These are phyloP conservation scores for Lactifluus piperatus DNA, from an alignment of 768 basidiomycete genomes.

Conservation along the genomic window DNA sequence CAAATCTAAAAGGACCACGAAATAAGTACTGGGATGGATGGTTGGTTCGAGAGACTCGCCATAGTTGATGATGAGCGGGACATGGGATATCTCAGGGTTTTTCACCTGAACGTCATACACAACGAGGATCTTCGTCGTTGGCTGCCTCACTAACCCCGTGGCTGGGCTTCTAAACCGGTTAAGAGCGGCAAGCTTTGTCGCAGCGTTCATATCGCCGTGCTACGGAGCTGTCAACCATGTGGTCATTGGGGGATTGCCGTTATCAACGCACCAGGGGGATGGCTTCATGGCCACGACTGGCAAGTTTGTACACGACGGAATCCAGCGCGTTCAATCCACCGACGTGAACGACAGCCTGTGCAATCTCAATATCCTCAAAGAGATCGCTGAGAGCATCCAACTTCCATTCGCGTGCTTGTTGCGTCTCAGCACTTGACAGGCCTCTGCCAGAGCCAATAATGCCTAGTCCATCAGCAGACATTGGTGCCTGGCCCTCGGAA, in stretches of 20 bases:
- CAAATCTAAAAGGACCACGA: constrained; percentile 44
- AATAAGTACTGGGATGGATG: not conserved
- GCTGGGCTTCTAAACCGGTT: constrained; percentile 69
- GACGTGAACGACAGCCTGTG: constrained; percentile 79
- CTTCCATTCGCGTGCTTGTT: constrained; percentile 90
- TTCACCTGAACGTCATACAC: constrained; percentile 94
- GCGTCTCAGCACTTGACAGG: constrained; percentile 70
- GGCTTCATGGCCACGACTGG: constrained; percentile 77
- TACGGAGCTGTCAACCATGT: constrained; percentile 25
- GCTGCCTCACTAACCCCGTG: constrained; percentile 53
- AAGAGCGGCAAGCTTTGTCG: constrained; percentile 70
- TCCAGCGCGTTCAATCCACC: constrained; percentile 84
- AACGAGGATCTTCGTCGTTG: constrained; percentile 69
- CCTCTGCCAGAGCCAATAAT: constrained; percentile 92
- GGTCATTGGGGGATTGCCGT: constrained; percentile 3
- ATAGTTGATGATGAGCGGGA: constrained; percentile 93
- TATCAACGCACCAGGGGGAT: constrained; percentile 64
- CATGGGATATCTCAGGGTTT: constrained; percentile 77
- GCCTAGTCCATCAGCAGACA: constrained; percentile 56
- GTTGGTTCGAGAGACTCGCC: constrained; percentile 35
- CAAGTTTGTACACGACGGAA: constrained; percentile 83
- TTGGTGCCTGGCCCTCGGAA: constrained; percentile 39
- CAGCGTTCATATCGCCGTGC: constrained; percentile 91
- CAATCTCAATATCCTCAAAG: constrained; percentile 77
- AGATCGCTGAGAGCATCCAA: constrained; percentile 85